Evolutionary conservation across 805 yeast genomes (phyloP), one percentile per base, ranked within the genome.

Genomic region (Metschnikowia rubicola): DNA sequence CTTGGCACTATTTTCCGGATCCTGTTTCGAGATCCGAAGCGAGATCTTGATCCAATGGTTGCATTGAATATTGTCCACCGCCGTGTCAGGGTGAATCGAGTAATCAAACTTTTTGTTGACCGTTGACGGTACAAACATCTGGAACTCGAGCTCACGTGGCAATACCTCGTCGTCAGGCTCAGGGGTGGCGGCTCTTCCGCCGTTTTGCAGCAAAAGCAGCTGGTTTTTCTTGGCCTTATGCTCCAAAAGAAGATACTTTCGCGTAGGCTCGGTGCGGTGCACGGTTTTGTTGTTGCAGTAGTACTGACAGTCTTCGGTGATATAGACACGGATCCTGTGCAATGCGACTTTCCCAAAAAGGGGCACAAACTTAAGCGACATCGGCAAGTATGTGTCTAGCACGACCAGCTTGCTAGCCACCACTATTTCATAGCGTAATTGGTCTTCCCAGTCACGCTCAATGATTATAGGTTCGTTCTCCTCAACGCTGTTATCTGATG

Each of bases 21-120:
- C 83, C n/a, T 74, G 61, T 54, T 78, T 80, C 5, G 96, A 87
- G 35, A 94, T 72, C 43, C 98, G 71, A 43, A 94, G 68, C 53
- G 96, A 86, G 12, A 94, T 78, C 67, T 94, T 94, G 58, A 94
- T 83, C 97, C 99, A 94, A 67, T 94, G 99, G 59, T 88, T 92
- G 7, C 94, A 78, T 67, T 89, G 91, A 52, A 94, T 89, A 56
- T 82, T 83, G 21, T 78, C 80, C 56, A 77, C 84, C 3, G 88
- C 80, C 0, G 97, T 88, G 65, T 94, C 96, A 1, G 98, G 96
- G 58, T 89, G 96, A 29, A 86, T 66, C 29, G 54, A 47, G 38
- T 61, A 61, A 48, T 70, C 74, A 44, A 74, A 76, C 39, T 77
- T 77, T 21, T 77, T 78, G 43, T 77, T 77, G 48, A 88, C 71